Percentiles rank a stretch among this genome's conserved stretches.
Evolutionary conservation across 306 rosid species (phyloP).

Genomic region (Dalbergia cochinchinensis): DNA sequence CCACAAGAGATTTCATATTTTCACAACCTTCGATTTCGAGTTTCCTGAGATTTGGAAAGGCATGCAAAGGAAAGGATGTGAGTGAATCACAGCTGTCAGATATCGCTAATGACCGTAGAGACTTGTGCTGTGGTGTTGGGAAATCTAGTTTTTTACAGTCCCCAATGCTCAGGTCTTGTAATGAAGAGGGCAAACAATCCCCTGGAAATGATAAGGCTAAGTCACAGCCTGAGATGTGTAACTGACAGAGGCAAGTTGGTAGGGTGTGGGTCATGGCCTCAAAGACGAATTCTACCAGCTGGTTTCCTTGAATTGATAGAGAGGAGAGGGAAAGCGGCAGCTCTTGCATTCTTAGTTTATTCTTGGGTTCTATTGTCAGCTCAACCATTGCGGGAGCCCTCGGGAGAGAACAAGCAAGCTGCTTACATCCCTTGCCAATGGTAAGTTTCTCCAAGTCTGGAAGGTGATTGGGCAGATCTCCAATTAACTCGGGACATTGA

Average conservation of each 20-base stretch:
- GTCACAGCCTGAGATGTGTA: no score
- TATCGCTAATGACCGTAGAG: no score
- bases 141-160: background rate
- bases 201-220: no score
- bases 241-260: background rate
- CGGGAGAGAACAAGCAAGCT: background rate
- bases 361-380: background rate
- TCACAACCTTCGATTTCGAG: accelerated
- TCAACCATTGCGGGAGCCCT: background rate
- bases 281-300: background rate
- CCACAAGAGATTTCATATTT: background rate
- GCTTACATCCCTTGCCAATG: background rate
- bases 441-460: background rate
- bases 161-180: no score
- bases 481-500: background rate
- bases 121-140: background rate
- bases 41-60: background rate
- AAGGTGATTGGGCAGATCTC: conserved; percentile 1
- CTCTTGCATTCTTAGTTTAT: background rate
- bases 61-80: background rate
- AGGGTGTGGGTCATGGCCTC: background rate
- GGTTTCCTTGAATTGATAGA: background rate
- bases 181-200: no score
- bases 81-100: no score
- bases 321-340: no score